Evolutionary conservation across 345 rosid species (phyloP).

Genomic region (Psidium guajava): DNA sequence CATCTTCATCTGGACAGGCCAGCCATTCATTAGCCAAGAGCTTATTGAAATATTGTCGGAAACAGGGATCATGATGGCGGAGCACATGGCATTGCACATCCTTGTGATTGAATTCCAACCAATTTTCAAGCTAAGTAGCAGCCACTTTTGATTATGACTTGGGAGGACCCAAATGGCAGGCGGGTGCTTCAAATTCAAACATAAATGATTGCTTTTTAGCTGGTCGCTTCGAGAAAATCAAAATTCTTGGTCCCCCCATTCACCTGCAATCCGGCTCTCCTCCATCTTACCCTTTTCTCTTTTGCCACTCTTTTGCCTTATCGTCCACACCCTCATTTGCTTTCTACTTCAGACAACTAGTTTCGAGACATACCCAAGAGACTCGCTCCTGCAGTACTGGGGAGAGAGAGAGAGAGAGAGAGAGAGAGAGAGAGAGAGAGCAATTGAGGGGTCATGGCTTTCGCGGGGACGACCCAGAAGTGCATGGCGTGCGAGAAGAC

Average conservation of each 20-base stretch:
- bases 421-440: not conserved
- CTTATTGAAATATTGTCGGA: not conserved
- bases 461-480: conserved; percentile 94
- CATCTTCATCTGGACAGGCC: not conserved
- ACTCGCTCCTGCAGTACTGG: not conserved
- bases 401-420: not conserved
- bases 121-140: not conserved
- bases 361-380: not conserved
- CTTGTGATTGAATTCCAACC: not conserved
- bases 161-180: not conserved
- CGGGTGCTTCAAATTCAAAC: not conserved
- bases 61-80: not conserved
- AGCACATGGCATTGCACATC: not conserved
- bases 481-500: conserved; percentile 98
- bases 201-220: not conserved
- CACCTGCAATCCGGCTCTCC: conserved; percentile 1
- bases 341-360: not conserved
- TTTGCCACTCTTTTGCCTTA: not conserved
- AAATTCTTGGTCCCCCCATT: conserved; percentile 12
- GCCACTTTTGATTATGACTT: not conserved
- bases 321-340: not conserved
- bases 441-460: conserved; percentile 40
- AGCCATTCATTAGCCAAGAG: not conserved
- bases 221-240: not conserved
- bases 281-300: not conserved